Percentiles rank a stretch among this genome's conserved stretches.
These are phyloP conservation scores for Cercophora newfieldiana DNA, from an alignment of 495 filamentous ascomycete genomes.

Conservation along the genomic window DNA sequence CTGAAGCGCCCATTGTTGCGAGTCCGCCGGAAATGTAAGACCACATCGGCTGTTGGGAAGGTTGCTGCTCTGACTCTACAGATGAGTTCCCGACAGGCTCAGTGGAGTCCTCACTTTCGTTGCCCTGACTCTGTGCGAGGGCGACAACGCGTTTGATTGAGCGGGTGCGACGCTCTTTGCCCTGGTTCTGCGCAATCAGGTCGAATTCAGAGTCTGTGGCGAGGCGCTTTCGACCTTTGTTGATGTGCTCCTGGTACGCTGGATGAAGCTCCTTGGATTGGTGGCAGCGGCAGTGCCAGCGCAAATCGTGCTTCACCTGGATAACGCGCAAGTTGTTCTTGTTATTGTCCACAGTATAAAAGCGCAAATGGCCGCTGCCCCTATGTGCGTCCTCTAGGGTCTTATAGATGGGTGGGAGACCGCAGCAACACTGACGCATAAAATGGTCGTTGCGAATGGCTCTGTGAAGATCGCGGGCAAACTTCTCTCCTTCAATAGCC, in stretches of 20 bases:
- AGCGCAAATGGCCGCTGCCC: slow-evolving; percentile 33
- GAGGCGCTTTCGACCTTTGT: slow-evolving; percentile 27
- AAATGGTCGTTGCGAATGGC: slow-evolving; percentile 30
- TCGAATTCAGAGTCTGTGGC: slow-evolving; percentile 29
- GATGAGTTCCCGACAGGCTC: not conserved
- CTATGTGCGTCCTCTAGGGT: slow-evolving; percentile 24
- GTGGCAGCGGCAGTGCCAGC: slow-evolving; percentile 30
- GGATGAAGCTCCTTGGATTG: not conserved
- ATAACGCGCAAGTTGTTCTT: slow-evolving; percentile 25
- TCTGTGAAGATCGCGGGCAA: slow-evolving; percentile 28
- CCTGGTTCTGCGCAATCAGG: slow-evolving; percentile 22
- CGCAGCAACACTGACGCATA: slow-evolving; percentile 31
- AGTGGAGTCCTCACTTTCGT: not conserved
- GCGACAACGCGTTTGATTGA: slow-evolving; percentile 17
- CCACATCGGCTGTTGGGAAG: slow-evolving; percentile 19
- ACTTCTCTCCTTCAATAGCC: not conserved
- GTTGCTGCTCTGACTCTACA: not conserved
- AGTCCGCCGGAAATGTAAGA: slow-evolving; percentile 5
- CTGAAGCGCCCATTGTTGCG: slow-evolving; percentile 23
- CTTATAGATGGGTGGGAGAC: slow-evolving; percentile 25
- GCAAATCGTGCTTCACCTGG: slow-evolving; percentile 26
- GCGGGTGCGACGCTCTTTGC: not conserved
- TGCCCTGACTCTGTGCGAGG: not conserved
- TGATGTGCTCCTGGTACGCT: slow-evolving; percentile 10
- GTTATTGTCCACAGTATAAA: slow-evolving; percentile 21